Evolutionary conservation across 352 stramenopile genomes (phyloP).

Genomic region (Phytophthora rubi): DNA sequence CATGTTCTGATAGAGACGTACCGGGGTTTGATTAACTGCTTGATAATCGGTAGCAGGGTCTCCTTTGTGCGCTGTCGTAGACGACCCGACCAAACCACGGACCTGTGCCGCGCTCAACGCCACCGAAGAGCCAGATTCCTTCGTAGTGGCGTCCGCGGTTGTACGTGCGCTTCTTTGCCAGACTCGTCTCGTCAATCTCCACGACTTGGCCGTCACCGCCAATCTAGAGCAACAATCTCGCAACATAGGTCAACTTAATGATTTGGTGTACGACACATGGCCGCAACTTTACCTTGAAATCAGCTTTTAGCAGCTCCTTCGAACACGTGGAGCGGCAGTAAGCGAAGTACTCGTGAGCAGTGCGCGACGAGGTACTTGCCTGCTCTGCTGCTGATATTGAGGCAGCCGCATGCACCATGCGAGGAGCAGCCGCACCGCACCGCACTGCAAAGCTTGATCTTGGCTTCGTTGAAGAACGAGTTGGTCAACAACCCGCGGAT

Average conservation of each 20-base stretch:
- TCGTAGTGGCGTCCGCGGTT: background rate
- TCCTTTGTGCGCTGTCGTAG: background rate
- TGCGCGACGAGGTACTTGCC: background rate
- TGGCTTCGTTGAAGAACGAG: too few species aligned
- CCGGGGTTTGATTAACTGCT: background rate
- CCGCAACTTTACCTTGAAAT: background rate
- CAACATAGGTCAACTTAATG: background rate
- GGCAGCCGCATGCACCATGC: too few species aligned
- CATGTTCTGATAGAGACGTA: background rate
- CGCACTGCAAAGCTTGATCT: too few species aligned
- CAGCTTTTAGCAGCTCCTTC: background rate
- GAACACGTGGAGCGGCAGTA: background rate
- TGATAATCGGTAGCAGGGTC: background rate
- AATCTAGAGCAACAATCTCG: background rate
- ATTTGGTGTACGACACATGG: background rate
- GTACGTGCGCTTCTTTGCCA: background rate
- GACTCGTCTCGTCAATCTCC: background rate
- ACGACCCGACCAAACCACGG: background rate
- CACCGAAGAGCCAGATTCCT: background rate
- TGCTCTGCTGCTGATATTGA: background rate
- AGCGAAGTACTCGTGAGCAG: background rate
- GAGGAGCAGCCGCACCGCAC: too few species aligned
- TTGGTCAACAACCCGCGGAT: background rate
- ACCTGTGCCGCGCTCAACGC: background rate
- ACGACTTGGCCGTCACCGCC: background rate